phyloP scores from a whole-genome alignment of 169 alveolate genomes.

The Eimeria brunetti region DNA sequence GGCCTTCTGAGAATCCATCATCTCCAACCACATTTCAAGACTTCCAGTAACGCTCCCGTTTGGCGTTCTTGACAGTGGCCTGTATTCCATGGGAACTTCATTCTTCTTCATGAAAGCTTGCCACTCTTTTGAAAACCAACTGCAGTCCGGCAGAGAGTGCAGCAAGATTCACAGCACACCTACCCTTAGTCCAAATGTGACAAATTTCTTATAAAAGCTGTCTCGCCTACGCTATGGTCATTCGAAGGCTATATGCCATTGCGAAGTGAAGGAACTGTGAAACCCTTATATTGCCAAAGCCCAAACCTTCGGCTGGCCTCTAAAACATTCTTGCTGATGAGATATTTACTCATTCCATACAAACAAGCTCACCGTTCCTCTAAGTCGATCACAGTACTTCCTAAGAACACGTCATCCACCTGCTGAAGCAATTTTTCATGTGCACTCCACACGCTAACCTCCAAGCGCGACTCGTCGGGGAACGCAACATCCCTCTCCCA shows the following conservation, averaged over 20 bases:
- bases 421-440: conserved; percentile 84
- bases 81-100: conserved; percentile 91
- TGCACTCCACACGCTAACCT: conserved; percentile 85
- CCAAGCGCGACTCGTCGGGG: conserved; percentile 89
- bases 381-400: conserved; percentile 92
- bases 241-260: not conserved
- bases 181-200: not conserved
- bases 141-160: conserved; percentile 17
- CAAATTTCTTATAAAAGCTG: not conserved
- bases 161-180: not conserved
- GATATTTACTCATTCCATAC: not conserved
- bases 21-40: conserved; percentile 91
- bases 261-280: not conserved
- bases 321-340: not conserved
- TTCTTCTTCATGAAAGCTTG: conserved; percentile 91
- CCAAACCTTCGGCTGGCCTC: not conserved
- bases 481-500: conserved; percentile 89
- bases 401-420: conserved; percentile 88
- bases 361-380: conserved; percentile 85
- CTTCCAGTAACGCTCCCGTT: conserved; percentile 83
- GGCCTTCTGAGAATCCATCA: conserved; percentile 87
- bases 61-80: conserved; percentile 85
- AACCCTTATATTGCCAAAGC: not conserved
- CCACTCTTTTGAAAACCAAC: conserved; percentile 95
- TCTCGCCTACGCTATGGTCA: not conserved